Evolutionary conservation across 2,329 filamentous ascomycete species (phyloP).

Genomic region (Colletotrichum filicis): DNA sequence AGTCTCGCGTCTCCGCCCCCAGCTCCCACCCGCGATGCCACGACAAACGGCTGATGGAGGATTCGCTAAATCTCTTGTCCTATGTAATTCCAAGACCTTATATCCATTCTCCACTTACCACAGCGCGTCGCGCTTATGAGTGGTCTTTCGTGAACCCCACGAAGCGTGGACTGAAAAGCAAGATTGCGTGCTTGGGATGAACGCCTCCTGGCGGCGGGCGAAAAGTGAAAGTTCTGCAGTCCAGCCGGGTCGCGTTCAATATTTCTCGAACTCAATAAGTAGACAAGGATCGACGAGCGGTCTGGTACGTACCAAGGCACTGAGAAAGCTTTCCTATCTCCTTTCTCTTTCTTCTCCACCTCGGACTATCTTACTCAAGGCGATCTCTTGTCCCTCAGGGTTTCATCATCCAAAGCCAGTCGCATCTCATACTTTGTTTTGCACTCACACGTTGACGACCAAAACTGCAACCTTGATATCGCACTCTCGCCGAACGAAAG

Average conservation of each 20-base stretch:
- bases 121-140: neutral
- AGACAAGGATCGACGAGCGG: neutral
- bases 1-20: neutral
- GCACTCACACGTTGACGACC: neutral
- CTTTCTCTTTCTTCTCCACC: neutral
- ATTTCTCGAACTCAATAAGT: neutral
- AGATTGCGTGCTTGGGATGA: constrained; percentile 28
- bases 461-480: neutral
- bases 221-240: constrained; percentile 13
- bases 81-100: constrained; percentile 33
- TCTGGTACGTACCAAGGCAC: constrained; percentile 11
- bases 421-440: neutral
- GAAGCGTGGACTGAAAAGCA: constrained; percentile 24
- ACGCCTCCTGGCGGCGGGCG: constrained; percentile 1
- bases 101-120: neutral
- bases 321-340: neutral
- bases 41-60: neutral
- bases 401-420: constrained; percentile 11
- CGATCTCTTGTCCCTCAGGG: neutral
- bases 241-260: neutral
- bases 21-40: neutral
- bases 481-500: neutral
- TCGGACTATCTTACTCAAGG: neutral
- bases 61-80: constrained; percentile 31
- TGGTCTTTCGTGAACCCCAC: constrained; percentile 1